phyloP scores from a whole-genome alignment of 768 basidiomycete species.

The Tulasnella sp. region DNA sequence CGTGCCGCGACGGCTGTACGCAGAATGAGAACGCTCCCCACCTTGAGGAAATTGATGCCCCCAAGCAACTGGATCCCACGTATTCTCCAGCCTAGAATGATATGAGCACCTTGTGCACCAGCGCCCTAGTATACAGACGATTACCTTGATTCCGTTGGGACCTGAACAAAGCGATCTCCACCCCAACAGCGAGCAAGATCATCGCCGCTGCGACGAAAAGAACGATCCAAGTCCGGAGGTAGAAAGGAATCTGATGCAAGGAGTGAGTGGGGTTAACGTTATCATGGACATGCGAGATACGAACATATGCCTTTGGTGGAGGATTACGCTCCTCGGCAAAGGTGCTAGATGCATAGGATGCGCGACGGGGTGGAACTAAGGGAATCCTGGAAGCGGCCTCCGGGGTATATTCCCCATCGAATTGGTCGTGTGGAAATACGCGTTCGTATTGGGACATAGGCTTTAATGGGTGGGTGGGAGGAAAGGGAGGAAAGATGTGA shows the following conservation, averaged over 20 bases:
- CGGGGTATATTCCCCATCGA: neutral
- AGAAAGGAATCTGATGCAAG: slow-evolving; percentile 1
- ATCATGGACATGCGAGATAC: neutral
- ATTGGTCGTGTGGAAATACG: neutral
- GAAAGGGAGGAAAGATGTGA: neutral
- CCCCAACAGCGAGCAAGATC: slow-evolving; percentile 45
- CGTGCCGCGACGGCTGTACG: neutral
- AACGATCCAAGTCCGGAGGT: slow-evolving; percentile 24
- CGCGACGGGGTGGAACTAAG: neutral
- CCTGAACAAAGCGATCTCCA: slow-evolving; percentile 46
- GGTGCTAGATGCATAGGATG: neutral
- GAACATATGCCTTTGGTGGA: neutral
- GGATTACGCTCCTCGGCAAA: neutral
- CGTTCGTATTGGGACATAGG: neutral
- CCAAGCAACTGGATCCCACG: slow-evolving; percentile 32
- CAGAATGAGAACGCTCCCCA: slow-evolving; percentile 30
- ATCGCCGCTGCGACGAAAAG: slow-evolving; percentile 34
- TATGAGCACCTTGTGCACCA: neutral
- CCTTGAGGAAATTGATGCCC: slow-evolving; percentile 44
- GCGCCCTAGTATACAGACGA: slow-evolving; percentile 51
- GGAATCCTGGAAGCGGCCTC: neutral
- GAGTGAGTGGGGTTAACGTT: neutral
- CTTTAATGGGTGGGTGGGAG: neutral
- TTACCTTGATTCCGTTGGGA: slow-evolving; percentile 46
- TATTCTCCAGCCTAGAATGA: neutral